Evolutionary conservation across 768 basidiomycete species (phyloP).

Genomic region (Termitomyces sp.): DNA sequence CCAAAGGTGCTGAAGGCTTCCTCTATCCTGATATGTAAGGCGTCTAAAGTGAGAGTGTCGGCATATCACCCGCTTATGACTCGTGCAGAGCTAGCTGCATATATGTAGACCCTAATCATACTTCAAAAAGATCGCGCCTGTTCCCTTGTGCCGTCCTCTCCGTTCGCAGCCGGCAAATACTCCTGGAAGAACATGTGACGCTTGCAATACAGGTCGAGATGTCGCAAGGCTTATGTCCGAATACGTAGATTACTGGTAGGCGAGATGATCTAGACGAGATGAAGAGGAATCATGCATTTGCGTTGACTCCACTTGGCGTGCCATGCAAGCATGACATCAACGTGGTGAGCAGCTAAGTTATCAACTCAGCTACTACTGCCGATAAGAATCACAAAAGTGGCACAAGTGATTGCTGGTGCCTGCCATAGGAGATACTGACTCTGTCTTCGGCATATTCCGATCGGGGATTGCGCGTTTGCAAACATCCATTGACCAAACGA

Average conservation of each 20-base stretch:
- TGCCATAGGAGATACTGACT: slow-evolving; percentile 81
- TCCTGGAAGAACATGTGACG: slow-evolving; percentile 33
- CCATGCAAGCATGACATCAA: slow-evolving; percentile 93
- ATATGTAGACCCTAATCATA: slow-evolving; percentile 78
- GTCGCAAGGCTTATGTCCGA: slow-evolving; percentile 73
- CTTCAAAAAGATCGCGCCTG: slow-evolving; percentile 49
- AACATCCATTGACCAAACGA: too few species aligned
- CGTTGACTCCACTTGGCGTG: slow-evolving; percentile 55
- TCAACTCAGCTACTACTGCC: slow-evolving; percentile 87
- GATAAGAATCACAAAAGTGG: slow-evolving; percentile 9
- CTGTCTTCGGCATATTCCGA: too few species aligned
- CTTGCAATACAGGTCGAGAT: slow-evolving; percentile 44
- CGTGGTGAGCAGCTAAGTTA: slow-evolving; percentile 91
- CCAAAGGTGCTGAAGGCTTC: slow-evolving; percentile 22
- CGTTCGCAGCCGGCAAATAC: neutral
- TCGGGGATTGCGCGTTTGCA: too few species aligned
- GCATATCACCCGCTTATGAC: too few species aligned
- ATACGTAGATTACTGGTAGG: slow-evolving; percentile 87
- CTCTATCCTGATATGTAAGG: slow-evolving; percentile 29
- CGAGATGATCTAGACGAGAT: slow-evolving; percentile 64
- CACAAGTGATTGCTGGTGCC: slow-evolving; percentile 39
- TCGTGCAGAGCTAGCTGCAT: slow-evolving; percentile 43
- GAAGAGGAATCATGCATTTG: neutral
- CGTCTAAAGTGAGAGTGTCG: slow-evolving; percentile 25
- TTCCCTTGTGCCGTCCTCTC: slow-evolving; percentile 7